These are phyloP conservation scores for Phytophthora pseudosyringae DNA, from an alignment of 352 stramenopile genomes.

Conservation along the genomic window DNA sequence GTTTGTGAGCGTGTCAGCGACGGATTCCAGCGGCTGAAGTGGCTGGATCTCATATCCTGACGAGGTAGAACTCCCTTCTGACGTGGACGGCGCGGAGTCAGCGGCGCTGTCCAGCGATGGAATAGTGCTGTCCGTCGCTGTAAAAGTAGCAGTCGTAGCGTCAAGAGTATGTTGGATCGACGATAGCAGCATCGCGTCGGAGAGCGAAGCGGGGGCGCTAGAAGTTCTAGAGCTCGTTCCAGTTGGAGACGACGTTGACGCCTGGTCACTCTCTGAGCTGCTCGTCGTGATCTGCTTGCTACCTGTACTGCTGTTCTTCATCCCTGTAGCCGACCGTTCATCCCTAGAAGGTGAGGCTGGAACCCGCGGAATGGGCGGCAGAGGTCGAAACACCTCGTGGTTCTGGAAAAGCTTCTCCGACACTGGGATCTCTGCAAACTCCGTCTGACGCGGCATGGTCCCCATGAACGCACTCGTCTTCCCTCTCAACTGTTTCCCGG, in stretches of 20 bases:
- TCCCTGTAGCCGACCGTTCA: not conserved
- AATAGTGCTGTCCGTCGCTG: conserved; percentile 18
- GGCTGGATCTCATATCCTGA: conserved; percentile 37
- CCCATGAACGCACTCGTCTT: conserved; percentile 70
- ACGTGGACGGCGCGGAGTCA: conserved; percentile 11
- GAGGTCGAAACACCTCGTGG: conserved; percentile 35
- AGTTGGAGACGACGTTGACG: not conserved
- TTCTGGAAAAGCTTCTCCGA: conserved; percentile 59
- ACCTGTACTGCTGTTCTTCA: conserved; percentile 5
- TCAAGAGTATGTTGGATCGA: conserved; percentile 53
- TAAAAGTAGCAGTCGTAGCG: conserved; percentile 15
- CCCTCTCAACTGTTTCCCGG: conserved; percentile 29
- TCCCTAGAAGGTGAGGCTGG: conserved; percentile 22
- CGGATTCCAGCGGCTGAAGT: conserved; percentile 39
- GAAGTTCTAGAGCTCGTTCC: not conserved
- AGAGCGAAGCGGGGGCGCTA: conserved; percentile 23
- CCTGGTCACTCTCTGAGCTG: conserved; percentile 13
- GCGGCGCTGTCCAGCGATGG: conserved; percentile 10
- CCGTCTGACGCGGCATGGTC: conserved; percentile 55
- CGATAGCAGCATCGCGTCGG: conserved; percentile 56
- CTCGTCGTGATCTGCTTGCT: conserved; percentile 12
- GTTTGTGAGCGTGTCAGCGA: conserved; percentile 43
- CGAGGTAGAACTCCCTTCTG: not conserved
- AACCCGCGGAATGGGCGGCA: conserved; percentile 15
- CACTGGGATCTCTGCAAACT: conserved; percentile 61